Base-by-base conservation (phyloP, 768 basidiomycete species). In the Scleroderma bovista region DNA sequence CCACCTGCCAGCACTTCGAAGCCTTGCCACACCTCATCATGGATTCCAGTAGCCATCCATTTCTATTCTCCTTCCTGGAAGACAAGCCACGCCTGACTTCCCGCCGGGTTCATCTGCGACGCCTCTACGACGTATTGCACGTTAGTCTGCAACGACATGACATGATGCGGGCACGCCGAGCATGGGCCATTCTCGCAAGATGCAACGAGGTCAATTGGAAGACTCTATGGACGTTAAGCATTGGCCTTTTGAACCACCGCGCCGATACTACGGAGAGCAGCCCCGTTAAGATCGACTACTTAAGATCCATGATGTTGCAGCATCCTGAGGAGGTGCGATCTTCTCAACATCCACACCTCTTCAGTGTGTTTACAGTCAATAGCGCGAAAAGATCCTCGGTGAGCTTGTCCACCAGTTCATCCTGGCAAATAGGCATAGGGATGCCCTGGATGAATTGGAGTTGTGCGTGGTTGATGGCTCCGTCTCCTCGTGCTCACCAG, bases 401-500 rank as follows among this genome's bases (percentile, higher is more conserved):
- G 91, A 94, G 60, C 68, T 94, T 3, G 70, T 87, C 10, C 74
- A 92, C 22, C 73, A 80, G 29, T 72, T 93, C 19, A 80, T 93
- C 49, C 57, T 76, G 17, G 64, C 73, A 17, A 76, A 72, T 5
- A 75, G 74, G 59, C 74, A 86, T 57, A 74, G 75, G 49, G 80
- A 84, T 47, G 93, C 93, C 1, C 69, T 93, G 48, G 86, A 91
- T 52, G 89, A 96, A 62, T 70, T 95, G 12, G 89, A 93, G 61
- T 75, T 93, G 90, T 93, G 68, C 55, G 79, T 67, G 16, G 39
- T 44, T 48, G 43, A n/a, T 51, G 42, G 36, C 41, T 20, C 46
- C 51, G 41, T 39, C 36, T 19, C 19, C 12, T 19, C 4, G 36
- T 17, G 40, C 41, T 54, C n/a, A 53, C 20, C 44, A 41, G 41